These are phyloP conservation scores for Huntiella savannae DNA, from an alignment of 2,329 filamentous ascomycete species.

Conservation along the genomic window DNA sequence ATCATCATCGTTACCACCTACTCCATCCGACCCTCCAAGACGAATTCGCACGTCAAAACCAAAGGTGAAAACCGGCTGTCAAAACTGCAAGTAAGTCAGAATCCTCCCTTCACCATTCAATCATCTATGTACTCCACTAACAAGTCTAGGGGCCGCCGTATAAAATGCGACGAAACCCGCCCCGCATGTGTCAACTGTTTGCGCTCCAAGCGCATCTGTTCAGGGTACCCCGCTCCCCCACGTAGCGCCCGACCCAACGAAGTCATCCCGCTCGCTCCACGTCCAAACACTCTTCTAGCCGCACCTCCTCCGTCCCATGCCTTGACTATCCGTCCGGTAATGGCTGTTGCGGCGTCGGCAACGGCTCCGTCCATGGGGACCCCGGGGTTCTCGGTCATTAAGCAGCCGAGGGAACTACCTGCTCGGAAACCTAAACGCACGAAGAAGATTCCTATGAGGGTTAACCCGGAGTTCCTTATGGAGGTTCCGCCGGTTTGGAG, in stretches of 20 bases:
- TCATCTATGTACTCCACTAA: neutral
- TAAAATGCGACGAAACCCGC: conserved; percentile 47
- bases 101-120: neutral
- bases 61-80: conserved; percentile 48
- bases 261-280: conserved; percentile 31
- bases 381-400: neutral
- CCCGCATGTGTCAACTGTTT: conserved; percentile 42
- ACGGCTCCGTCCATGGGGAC: neutral
- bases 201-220: conserved; percentile 37
- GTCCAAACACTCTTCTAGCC: conserved; percentile 6
- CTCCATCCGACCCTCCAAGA: conserved; percentile 16
- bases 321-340: neutral
- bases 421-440: neutral
- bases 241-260: conserved; percentile 27
- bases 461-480: neutral
- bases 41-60: conserved; percentile 34
- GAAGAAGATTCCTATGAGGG: neutral
- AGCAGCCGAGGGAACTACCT: neutral
- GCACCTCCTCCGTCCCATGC: neutral
- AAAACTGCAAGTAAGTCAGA: conserved; percentile 45
- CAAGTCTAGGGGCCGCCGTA: conserved; percentile 31
- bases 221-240: conserved; percentile 41
- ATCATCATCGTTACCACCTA: too few relatives aligned
- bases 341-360: neutral
- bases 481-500: conserved; percentile 10